A percentile compares a stretch with the other conserved stretches of the same genome.
phyloP scores from a whole-genome alignment of 176 grass and related monocot genomes.

The Aegilops umbellulata region DNA sequence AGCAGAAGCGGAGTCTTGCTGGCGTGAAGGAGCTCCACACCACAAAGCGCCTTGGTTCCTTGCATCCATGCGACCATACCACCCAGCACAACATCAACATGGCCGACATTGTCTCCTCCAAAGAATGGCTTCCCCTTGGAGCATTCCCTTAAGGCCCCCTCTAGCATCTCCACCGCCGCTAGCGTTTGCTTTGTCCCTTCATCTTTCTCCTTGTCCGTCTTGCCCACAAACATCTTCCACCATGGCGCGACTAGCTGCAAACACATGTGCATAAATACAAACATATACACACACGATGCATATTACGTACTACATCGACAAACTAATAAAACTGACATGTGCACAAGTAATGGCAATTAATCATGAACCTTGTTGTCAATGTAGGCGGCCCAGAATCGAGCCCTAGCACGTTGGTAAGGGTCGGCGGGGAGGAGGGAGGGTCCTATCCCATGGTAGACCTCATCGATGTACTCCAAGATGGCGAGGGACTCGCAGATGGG shows the following conservation, averaged over 20 bases:
- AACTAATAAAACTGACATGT: too few relatives aligned
- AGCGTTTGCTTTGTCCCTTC: background rate
- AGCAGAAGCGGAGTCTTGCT: background rate
- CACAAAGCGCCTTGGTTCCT: background rate
- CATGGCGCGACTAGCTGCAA: background rate
- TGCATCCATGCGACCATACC: background rate
- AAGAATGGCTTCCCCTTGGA: background rate
- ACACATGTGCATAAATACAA: background rate
- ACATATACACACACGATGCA: too few relatives aligned
- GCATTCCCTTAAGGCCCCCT: background rate
- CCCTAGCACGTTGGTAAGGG: background rate
- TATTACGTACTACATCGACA: too few relatives aligned
- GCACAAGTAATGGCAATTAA: too few relatives aligned
- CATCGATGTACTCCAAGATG: background rate
- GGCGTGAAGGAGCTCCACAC: slow-evolving; percentile 1
- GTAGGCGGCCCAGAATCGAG: background rate
- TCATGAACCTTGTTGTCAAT: background rate
- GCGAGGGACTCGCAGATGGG: background rate
- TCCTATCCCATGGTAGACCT: background rate
- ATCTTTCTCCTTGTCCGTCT: background rate
- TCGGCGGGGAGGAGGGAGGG: background rate
- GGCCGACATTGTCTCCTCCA: background rate
- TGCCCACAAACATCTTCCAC: background rate
- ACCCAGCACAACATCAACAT: slow-evolving; percentile 34
- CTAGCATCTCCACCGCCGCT: background rate